These are phyloP conservation scores for Narthecium ossifragum DNA, from an alignment of 106 monocot species.

Conservation along the genomic window DNA sequence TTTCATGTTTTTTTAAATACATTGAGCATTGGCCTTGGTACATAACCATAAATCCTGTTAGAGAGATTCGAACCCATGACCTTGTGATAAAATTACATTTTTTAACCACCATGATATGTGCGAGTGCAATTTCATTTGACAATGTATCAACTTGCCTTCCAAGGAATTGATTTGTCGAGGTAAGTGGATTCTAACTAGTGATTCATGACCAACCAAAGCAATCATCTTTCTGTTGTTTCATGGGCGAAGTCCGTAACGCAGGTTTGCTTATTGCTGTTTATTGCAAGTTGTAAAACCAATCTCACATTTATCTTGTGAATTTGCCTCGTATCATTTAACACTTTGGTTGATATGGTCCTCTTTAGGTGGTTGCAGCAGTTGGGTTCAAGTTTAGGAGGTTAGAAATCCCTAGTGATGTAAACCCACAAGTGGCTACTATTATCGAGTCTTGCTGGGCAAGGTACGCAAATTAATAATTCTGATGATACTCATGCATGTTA, in stretches of 20 bases:
- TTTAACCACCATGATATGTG: too few relatives aligned
- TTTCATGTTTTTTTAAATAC: too few relatives aligned
- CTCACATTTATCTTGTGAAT: background rate
- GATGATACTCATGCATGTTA: background rate
- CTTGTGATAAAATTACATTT: background rate
- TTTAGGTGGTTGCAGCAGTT: slow-evolving; percentile 93
- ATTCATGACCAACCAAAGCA: background rate
- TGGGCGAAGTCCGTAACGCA: too few relatives aligned
- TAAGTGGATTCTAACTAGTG: background rate
- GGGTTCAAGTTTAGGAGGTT: slow-evolving; percentile 83
- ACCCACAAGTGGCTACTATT: slow-evolving; percentile 62
- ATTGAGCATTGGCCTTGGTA: too few relatives aligned
- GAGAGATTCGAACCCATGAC: background rate
- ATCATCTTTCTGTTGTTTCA: background rate
- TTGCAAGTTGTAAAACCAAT: background rate
- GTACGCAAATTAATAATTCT: slow-evolving; percentile 24
- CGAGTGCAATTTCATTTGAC: too few relatives aligned
- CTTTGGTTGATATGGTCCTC: background rate
- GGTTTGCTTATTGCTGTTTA: too few relatives aligned
- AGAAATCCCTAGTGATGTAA: slow-evolving; percentile 70
- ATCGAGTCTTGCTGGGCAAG: slow-evolving; percentile 92
- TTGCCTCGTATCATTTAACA: background rate
- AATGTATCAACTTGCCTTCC: too few relatives aligned
- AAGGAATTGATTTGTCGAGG: too few relatives aligned
- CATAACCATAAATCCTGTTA: too few relatives aligned